Evolutionary conservation across 31 red algal genomes (phyloP).

Genomic region (Bonnemaisonia californica): DNA sequence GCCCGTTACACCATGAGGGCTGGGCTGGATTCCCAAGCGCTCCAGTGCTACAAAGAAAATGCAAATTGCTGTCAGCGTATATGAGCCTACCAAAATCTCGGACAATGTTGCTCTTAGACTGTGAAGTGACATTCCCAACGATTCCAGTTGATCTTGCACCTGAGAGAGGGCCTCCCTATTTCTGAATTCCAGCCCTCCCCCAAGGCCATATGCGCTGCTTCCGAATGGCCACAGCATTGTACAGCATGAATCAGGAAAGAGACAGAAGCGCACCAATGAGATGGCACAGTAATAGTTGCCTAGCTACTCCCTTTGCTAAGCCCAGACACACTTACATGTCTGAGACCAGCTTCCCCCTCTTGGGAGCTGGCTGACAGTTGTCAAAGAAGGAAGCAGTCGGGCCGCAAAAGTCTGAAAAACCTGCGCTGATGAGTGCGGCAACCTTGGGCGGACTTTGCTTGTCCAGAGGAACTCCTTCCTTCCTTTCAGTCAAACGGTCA

Average conservation of each 20-base stretch:
- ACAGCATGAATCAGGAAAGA: too few relatives aligned
- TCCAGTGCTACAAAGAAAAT: background rate
- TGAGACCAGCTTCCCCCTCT: constrained; percentile 30
- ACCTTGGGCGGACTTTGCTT: constrained; percentile 22
- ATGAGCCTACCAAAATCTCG: background rate
- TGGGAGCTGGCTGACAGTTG: constrained; percentile 36
- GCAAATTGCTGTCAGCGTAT: background rate
- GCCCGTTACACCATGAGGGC: background rate
- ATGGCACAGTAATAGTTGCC: constrained; percentile 70
- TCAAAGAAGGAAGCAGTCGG: constrained; percentile 49
- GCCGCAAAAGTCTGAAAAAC: constrained; percentile 37
- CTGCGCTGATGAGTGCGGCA: constrained; percentile 53
- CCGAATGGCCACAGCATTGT: too few relatives aligned
- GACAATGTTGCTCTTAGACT: background rate
- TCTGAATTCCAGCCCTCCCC: too few relatives aligned
- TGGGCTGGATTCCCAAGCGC: background rate
- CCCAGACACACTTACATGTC: constrained; percentile 46
- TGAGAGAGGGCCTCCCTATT: background rate
- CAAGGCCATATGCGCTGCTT: too few relatives aligned
- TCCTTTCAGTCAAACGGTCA: constrained; percentile 21
- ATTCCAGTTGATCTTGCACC: background rate
- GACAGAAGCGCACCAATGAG: constrained; percentile 24
- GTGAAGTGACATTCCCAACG: background rate
- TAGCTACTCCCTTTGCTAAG: constrained; percentile 26
- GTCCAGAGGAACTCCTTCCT: constrained; percentile 11